These are phyloP conservation scores for Lichtheimia ornata DNA, from an alignment of 371 early-diverging fungal species.

Conservation along the genomic window DNA sequence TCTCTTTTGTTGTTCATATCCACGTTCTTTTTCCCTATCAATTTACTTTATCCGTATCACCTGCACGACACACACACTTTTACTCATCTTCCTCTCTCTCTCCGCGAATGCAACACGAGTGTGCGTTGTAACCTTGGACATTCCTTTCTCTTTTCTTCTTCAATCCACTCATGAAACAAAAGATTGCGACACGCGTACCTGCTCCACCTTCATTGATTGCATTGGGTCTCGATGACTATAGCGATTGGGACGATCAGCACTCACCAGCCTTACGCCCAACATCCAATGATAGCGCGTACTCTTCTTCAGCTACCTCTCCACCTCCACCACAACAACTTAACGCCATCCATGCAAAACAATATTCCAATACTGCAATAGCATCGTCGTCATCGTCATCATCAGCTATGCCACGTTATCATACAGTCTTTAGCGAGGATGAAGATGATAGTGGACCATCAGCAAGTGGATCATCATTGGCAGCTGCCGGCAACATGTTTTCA, in stretches of 20 bases:
- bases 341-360: neutral
- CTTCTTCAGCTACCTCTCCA: neutral
- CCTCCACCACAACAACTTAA: neutral
- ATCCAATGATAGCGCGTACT: conserved; percentile 1
- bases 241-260: conserved; percentile 14
- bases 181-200: conserved; percentile 14
- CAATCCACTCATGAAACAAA: conserved; percentile 12
- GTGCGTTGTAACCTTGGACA: neutral
- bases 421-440: conserved; percentile 50
- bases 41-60: no score
- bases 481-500: conserved; percentile 6
- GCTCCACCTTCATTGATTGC: conserved; percentile 12
- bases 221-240: conserved; percentile 5
- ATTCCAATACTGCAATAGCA: neutral
- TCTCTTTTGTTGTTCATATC: no score
- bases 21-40: no score
- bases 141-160: conserved; percentile 1
- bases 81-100: no score
- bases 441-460: conserved; percentile 25
- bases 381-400: neutral
- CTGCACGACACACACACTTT: no score
- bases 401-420: conserved; percentile 16
- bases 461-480: conserved; percentile 4
- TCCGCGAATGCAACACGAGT: no score
- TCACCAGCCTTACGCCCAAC: conserved; percentile 7